Percentiles rank a stretch among this genome's conserved stretches.
Evolutionary conservation across 345 rosid genomes (phyloP).

Genomic region (Arabis hirsuta): DNA sequence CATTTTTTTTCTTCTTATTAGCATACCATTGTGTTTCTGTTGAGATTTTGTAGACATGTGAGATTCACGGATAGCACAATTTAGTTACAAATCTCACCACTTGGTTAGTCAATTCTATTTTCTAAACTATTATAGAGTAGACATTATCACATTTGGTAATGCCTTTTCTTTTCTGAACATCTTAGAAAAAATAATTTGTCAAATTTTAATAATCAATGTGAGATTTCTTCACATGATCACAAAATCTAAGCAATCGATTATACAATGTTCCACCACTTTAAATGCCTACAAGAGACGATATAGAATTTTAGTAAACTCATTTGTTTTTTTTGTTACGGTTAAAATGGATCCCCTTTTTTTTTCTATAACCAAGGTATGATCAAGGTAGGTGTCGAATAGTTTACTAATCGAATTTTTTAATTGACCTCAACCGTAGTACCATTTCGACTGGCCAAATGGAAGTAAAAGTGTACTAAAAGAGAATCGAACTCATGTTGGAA

Average conservation of each 20-base stretch:
- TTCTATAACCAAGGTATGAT: too few relatives aligned
- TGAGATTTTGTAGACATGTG: constrained; percentile 20
- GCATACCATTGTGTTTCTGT: constrained; percentile 20
- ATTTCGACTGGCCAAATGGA: too few relatives aligned
- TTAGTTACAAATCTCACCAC: constrained; percentile 12
- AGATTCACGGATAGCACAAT: constrained; percentile 35
- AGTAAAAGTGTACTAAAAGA: too few relatives aligned
- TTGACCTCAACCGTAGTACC: too few relatives aligned
- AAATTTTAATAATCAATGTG: not conserved
- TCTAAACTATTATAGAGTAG: too few relatives aligned
- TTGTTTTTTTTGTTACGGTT: not conserved
- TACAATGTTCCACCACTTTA: not conserved
- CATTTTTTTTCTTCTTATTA: not conserved
- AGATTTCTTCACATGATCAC: constrained; percentile 13
- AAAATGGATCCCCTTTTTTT: too few relatives aligned
- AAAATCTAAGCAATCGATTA: not conserved
- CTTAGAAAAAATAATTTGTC: not conserved
- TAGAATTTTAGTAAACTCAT: not conserved
- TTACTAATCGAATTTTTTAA: too few relatives aligned
- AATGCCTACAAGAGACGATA: not conserved
- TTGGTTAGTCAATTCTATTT: constrained; percentile 7
- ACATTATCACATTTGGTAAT: too few relatives aligned
- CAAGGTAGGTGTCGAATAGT: too few relatives aligned
- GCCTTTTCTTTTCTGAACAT: not conserved
- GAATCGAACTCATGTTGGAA: too few relatives aligned